Evolutionary conservation across 2,329 filamentous ascomycete species (phyloP), one percentile per base, ranked within the genome.

Genomic region (Aspergillus sp.): DNA sequence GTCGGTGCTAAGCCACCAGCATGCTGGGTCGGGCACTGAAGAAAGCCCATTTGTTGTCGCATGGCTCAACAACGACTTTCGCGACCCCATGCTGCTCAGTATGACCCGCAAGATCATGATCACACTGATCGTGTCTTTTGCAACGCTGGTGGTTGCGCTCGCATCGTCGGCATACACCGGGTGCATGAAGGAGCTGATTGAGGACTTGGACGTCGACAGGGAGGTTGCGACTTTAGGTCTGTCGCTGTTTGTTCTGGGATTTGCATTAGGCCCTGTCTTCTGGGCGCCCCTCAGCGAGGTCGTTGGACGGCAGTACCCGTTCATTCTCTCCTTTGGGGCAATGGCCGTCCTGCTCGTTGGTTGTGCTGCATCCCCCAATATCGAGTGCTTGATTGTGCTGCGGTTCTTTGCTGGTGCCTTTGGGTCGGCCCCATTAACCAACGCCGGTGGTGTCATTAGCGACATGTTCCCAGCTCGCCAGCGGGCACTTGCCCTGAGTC

Each of bases 331-430:
- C 60, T 64, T 69, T 35, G 52, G 57, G 5, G 74, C 72, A 3
- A 58, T 66, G 19, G 66, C 69, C 0, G 78, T 89, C 9, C 27
- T 31, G 27, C 27, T 31, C 27, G 27, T 9, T 31, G 27, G 27
- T 4, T 31, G 27, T 11, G 27, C 27, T 57, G 82, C 83, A 2
- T 81, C 80, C 1, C 90, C 90, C 68, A 87, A 84, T 64, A 84
- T 82, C 19, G 86, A 79, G 4, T 80, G 79, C 17, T 75, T 91
- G 2, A 74, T 90, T 33, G 79, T 89, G 15, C 77, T 89, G 40
- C 83, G 88, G 37, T 90, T 90, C 75, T 84, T 90, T 53, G 83
- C 83, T 5, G 85, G 86, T 35, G 73, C 83, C 6, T 87, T 87
- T 66, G 86, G 85, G 9, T 83, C 84, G 1, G 84, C 83, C 6